Evolutionary conservation across 208 protist genomes (phyloP).

Genomic region (Leishmania tropica): DNA sequence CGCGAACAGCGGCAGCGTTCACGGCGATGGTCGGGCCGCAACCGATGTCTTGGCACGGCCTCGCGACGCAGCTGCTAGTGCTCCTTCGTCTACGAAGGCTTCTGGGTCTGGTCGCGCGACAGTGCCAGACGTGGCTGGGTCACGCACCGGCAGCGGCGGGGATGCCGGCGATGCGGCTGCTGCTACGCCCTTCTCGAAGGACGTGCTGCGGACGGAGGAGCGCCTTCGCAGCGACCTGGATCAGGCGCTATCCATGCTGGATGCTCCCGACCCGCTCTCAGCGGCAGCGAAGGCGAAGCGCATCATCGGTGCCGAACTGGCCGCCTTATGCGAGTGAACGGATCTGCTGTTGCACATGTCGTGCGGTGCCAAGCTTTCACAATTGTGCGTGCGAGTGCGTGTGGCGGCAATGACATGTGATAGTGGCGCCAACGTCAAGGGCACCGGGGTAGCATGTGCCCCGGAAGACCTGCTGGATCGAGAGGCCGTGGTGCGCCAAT

Average conservation of each 20-base stretch:
- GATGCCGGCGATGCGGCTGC: background rate
- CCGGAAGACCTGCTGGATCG: background rate
- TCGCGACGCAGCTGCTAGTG: background rate
- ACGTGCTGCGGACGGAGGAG: slow-evolving; percentile 35
- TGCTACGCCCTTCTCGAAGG: background rate
- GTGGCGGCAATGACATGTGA: background rate
- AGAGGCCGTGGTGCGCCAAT: background rate
- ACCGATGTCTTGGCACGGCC: background rate
- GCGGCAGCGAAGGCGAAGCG: slow-evolving; percentile 40
- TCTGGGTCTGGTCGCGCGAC: background rate
- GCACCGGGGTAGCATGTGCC: background rate
- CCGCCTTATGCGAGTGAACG: slow-evolving; percentile 17
- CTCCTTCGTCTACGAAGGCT: background rate
- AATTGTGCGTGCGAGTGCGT: background rate
- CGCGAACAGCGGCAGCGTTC: background rate
- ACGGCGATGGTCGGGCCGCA: background rate
- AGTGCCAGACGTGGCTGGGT: too few relatives aligned
- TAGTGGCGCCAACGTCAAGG: background rate
- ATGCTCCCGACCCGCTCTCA: slow-evolving; percentile 46
- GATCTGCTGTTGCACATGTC: background rate
- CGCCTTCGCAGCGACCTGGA: slow-evolving; percentile 51
- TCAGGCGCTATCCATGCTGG: slow-evolving; percentile 47
- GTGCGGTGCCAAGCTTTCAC: background rate
- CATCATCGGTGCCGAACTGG: slow-evolving; percentile 33
- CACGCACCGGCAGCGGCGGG: background rate